phyloP scores from a whole-genome alignment of 441 rosid species.

The Aquilaria agallochum region DNA sequence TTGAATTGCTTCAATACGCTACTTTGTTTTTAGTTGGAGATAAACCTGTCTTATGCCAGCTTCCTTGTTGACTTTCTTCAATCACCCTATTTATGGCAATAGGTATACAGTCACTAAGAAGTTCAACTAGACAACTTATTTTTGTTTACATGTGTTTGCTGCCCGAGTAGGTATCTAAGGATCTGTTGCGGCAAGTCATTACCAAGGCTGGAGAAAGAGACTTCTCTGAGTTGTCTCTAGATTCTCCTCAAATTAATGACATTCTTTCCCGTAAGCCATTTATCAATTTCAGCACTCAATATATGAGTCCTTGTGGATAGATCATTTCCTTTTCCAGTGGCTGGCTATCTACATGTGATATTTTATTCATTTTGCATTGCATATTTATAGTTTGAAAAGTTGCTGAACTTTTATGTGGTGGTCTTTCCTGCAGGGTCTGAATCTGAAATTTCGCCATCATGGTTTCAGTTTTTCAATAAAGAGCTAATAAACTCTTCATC shows the following conservation, averaged over 20 bases:
- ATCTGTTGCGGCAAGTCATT: slow-evolving; percentile 71
- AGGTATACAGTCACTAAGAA: not conserved
- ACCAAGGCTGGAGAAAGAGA: slow-evolving; percentile 71
- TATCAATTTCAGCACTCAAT: not conserved
- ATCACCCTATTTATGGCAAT: no score
- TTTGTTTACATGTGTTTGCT: slow-evolving; percentile 16
- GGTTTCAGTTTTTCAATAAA: slow-evolving; percentile 85
- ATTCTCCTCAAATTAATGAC: slow-evolving; percentile 53
- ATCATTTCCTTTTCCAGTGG: slow-evolving; percentile 1
- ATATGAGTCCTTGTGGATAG: slow-evolving; percentile 3
- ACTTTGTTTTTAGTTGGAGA: slow-evolving; percentile 1
- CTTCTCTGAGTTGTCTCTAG: slow-evolving; percentile 45
- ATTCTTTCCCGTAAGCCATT: slow-evolving; percentile 60
- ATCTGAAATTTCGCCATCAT: slow-evolving; percentile 72
- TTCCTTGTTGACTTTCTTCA: not conserved
- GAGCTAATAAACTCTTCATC: slow-evolving; percentile 73
- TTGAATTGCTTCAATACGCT: no score
- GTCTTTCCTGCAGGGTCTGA: slow-evolving; percentile 54
- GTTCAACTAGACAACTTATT: not conserved
- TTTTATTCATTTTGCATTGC: not conserved
- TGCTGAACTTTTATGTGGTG: slow-evolving; percentile 14
- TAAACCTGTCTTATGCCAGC: slow-evolving; percentile 5
- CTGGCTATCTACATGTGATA: not conserved
- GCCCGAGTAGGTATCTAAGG: slow-evolving; percentile 69
- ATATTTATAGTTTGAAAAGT: not conserved